These are phyloP conservation scores for Pyracantha coccinea DNA, from an alignment of 331 rosid species.

Conservation along the genomic window DNA sequence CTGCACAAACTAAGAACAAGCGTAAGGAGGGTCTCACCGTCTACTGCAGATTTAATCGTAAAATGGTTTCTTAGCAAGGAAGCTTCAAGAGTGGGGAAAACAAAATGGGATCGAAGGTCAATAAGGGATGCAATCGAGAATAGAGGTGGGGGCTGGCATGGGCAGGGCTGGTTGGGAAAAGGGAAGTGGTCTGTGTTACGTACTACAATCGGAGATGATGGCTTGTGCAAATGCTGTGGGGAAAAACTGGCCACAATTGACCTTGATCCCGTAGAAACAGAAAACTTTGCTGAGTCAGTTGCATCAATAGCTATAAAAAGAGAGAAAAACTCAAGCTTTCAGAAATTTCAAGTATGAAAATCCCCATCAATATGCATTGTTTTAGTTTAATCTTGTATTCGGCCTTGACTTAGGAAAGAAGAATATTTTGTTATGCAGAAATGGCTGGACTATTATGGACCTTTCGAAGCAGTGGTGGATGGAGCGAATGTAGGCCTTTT, in stretches of 20 bases:
- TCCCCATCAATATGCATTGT: slow-evolving; percentile 4
- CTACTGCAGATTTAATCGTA: slow-evolving; percentile 53
- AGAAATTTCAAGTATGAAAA: slow-evolving; percentile 74
- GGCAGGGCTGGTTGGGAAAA: slow-evolving; percentile 88
- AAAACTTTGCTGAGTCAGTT: slow-evolving; percentile 77
- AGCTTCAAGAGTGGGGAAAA: slow-evolving; percentile 73
- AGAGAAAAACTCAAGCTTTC: slow-evolving; percentile 69
- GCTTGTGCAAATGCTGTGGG: slow-evolving; percentile 75
- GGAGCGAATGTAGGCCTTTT: slow-evolving; percentile 86
- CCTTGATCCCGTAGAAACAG: slow-evolving; percentile 86
- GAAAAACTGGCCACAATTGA: slow-evolving; percentile 65
- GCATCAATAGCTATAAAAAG: slow-evolving; percentile 63
- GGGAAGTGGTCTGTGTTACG: slow-evolving; percentile 63
- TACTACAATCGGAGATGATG: slow-evolving; percentile 68
- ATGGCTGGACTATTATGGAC: slow-evolving; percentile 88
- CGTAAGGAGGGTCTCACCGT: slow-evolving; percentile 52
- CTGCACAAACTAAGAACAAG: slow-evolving; percentile 65
- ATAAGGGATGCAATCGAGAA: slow-evolving; percentile 53
- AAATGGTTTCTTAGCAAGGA: slow-evolving; percentile 62
- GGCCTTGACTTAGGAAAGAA: slow-evolving; percentile 11
- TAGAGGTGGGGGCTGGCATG: slow-evolving; percentile 99
- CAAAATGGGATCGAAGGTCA: slow-evolving; percentile 49
- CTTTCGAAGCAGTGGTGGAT: slow-evolving; percentile 95
- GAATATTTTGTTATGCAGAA: slow-evolving; percentile 42
- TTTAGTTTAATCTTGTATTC: slow-evolving; percentile 1